These are phyloP conservation scores for Bipolaris zeicola DNA, from an alignment of 2,329 filamentous ascomycete species.

Conservation along the genomic window DNA sequence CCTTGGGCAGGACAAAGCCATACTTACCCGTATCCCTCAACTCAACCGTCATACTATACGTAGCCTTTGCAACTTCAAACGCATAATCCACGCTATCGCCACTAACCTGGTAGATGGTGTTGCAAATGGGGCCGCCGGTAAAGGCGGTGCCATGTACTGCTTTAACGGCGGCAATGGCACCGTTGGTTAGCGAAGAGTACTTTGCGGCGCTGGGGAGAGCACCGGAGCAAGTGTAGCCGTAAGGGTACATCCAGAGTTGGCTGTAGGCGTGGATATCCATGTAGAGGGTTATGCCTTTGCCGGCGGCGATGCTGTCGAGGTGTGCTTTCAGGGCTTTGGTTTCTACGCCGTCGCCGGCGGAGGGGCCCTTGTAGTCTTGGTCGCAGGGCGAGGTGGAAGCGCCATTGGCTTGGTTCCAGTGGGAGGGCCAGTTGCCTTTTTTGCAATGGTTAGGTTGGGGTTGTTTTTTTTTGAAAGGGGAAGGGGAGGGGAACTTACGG, in stretches of 20 bases:
- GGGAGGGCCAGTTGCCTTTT: constrained; percentile 45
- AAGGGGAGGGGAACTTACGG: constrained; percentile 9
- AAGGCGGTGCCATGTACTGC: constrained; percentile 57
- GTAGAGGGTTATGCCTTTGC: constrained; percentile 63
- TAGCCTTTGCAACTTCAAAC: constrained; percentile 49
- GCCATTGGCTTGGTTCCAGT: constrained; percentile 41
- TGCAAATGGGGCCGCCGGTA: constrained; percentile 59
- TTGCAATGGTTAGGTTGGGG: no score
- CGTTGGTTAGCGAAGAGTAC: constrained; percentile 57
- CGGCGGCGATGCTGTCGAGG: constrained; percentile 51
- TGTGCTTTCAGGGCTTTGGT: constrained; percentile 54
- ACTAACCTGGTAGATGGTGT: constrained; percentile 65
- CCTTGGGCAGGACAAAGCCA: constrained; percentile 57
- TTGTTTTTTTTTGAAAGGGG: background rate
- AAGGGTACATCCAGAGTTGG: constrained; percentile 57
- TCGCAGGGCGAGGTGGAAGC: constrained; percentile 46
- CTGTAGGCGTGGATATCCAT: constrained; percentile 69
- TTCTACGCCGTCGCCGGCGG: constrained; percentile 44
- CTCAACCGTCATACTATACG: constrained; percentile 57
- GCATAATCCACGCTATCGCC: constrained; percentile 55
- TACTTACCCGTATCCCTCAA: constrained; percentile 56
- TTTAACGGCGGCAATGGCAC: constrained; percentile 60
- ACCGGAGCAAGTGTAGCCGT: constrained; percentile 64
- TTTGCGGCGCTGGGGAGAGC: constrained; percentile 55
- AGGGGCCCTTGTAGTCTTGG: constrained; percentile 45